Percentiles rank a stretch among this genome's conserved stretches.
These are phyloP conservation scores for Heritiera littoralis DNA, from an alignment of 345 rosid species.

Conservation along the genomic window DNA sequence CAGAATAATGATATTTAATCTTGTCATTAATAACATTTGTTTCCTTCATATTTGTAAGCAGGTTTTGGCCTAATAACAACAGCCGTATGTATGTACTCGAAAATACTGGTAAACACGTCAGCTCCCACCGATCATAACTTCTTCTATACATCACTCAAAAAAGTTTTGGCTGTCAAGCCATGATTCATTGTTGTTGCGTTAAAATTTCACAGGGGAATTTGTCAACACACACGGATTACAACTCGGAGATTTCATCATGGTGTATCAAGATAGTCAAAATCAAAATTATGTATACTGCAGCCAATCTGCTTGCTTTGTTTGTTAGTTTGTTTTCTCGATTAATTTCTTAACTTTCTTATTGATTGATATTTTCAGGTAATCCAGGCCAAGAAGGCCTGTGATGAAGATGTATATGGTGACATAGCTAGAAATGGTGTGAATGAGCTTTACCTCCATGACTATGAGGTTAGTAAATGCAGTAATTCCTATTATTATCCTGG, in stretches of 20 bases:
- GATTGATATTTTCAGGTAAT: slow-evolving; percentile 52
- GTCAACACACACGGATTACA: slow-evolving; percentile 78
- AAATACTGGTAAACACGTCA: slow-evolving; percentile 66
- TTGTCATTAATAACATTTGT: neutral
- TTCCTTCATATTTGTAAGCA: slow-evolving; percentile 32
- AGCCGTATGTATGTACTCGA: slow-evolving; percentile 97
- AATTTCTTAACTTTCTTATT: neutral
- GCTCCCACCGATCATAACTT: neutral
- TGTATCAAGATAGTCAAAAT: slow-evolving; percentile 62
- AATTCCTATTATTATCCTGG: slow-evolving; percentile 48
- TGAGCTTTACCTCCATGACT: slow-evolving; percentile 52
- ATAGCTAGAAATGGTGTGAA: slow-evolving; percentile 46
- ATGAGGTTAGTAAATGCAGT: slow-evolving; percentile 38
- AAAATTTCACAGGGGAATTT: slow-evolving; percentile 63
- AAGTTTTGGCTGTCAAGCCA: neutral
- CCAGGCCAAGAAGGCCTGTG: slow-evolving; percentile 82
- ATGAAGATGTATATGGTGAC: slow-evolving; percentile 58
- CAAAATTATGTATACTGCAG: slow-evolving; percentile 61
- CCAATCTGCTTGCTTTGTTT: neutral
- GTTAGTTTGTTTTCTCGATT: neutral
- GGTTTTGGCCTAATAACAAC: slow-evolving; percentile 99
- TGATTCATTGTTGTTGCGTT: neutral
- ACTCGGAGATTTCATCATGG: slow-evolving; percentile 78
- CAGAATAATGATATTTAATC: neutral
- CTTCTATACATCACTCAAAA: neutral